phyloP scores from a whole-genome alignment of 768 basidiomycete genomes.

The Lactarius indigo region DNA sequence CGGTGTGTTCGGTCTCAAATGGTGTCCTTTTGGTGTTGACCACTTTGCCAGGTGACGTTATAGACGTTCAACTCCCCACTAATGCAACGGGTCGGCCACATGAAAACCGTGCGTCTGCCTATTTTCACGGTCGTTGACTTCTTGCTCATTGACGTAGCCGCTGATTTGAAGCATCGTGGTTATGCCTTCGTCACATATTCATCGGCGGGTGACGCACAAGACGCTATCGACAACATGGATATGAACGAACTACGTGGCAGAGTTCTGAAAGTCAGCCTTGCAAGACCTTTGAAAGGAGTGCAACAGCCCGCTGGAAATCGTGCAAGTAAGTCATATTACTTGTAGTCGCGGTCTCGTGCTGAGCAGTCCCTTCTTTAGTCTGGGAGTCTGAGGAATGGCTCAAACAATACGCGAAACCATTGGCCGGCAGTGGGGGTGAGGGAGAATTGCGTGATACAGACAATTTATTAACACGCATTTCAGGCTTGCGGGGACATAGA shows the following conservation, averaged over 20 bases:
- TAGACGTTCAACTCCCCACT: conserved; percentile 86
- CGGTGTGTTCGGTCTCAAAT: conserved; percentile 48
- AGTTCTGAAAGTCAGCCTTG: conserved; percentile 79
- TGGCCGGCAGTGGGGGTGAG: conserved; percentile 70
- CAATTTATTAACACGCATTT: not conserved
- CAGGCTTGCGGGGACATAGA: conserved; percentile 50
- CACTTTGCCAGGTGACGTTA: conserved; percentile 68
- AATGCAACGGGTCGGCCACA: conserved; percentile 68
- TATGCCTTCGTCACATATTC: conserved; percentile 91
- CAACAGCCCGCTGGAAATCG: conserved; percentile 62
- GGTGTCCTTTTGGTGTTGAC: conserved; percentile 1
- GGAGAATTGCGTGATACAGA: not conserved
- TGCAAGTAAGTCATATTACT: conserved; percentile 53
- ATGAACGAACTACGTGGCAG: conserved; percentile 80
- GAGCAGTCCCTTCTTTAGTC: conserved; percentile 45
- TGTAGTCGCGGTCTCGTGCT: conserved; percentile 6
- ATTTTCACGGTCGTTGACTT: not conserved
- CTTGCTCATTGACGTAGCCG: conserved; percentile 35
- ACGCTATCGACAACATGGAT: conserved; percentile 99
- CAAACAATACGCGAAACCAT: conserved; percentile 72
- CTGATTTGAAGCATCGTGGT: conserved; percentile 75
- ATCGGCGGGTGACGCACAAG: conserved; percentile 80
- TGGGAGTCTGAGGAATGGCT: conserved; percentile 98
- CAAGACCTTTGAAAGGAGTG: conserved; percentile 74
- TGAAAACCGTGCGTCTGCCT: conserved; percentile 47